Evolutionary conservation across 2,329 filamentous ascomycete species (phyloP).

Genomic region (Sclerotinia spermophila): DNA sequence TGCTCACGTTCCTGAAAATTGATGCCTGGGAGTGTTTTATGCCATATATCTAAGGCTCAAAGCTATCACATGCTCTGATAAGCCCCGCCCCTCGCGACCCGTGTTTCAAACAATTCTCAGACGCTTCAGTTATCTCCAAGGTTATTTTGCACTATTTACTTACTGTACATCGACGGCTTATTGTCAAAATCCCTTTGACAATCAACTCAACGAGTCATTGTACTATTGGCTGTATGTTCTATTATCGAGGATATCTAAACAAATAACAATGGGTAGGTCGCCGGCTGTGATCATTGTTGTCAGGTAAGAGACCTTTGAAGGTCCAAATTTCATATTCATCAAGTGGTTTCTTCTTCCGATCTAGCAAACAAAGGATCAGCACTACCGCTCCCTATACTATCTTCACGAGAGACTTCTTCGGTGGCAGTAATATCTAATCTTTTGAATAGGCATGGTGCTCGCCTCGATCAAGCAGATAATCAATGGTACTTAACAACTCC

Average conservation of each 20-base stretch:
- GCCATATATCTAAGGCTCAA: not conserved
- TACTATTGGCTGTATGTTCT: not conserved
- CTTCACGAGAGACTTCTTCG: not conserved
- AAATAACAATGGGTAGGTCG: constrained; percentile 43
- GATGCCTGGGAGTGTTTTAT: not conserved
- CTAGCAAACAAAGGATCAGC: not conserved
- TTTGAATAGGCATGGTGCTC: constrained; percentile 73
- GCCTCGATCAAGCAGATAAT: constrained; percentile 90
- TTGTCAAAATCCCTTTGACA: not conserved
- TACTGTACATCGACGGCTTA: not conserved
- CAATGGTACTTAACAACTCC: constrained; percentile 92
- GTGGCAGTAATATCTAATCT: constrained; percentile 19
- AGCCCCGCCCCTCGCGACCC: not conserved
- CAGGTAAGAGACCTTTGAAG: constrained; percentile 39
- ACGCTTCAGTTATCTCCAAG: not conserved
- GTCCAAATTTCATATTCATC: not conserved
- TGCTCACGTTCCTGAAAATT: not conserved
- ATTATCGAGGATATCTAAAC: not conserved
- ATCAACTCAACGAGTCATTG: not conserved
- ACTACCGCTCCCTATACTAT: not conserved
- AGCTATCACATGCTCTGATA: not conserved
- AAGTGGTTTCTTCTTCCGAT: not conserved
- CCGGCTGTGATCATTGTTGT: constrained; percentile 51
- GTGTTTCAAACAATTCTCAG: not conserved
- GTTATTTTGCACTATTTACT: not conserved